These are phyloP conservation scores for Durio zibethinus DNA, from an alignment of 345 rosid genomes.

Conservation along the genomic window DNA sequence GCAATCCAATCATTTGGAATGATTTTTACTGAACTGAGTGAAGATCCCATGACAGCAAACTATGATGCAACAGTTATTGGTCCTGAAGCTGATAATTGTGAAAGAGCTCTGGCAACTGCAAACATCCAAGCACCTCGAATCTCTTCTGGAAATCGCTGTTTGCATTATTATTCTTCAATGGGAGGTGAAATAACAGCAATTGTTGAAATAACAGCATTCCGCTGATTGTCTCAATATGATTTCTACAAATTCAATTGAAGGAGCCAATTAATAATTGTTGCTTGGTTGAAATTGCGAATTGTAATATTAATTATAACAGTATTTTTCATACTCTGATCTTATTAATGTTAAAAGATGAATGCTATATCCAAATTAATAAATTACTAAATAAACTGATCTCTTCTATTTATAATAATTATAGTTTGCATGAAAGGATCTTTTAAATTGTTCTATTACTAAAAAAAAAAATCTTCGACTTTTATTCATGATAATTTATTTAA, in stretches of 20 bases:
- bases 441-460: no score
- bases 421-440: no score
- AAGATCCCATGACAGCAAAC: slow-evolving; percentile 6
- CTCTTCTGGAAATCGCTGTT: not conserved
- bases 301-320: not conserved
- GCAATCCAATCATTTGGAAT: not conserved
- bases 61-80: not conserved
- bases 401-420: no score
- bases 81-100: not conserved
- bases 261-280: no score
- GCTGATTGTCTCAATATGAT: no score
- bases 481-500: no score
- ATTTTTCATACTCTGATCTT: not conserved
- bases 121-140: not conserved
- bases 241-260: no score
- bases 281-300: not conserved
- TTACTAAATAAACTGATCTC: not conserved
- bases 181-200: not conserved
- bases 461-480: no score
- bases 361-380: no score
- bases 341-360: not conserved
- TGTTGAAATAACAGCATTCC: not conserved
- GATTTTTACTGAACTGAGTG: not conserved
- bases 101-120: not conserved
- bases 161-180: not conserved